Evolutionary conservation across 352 stramenopile genomes (phyloP).

Genomic region (Sclerospora graminicola): DNA sequence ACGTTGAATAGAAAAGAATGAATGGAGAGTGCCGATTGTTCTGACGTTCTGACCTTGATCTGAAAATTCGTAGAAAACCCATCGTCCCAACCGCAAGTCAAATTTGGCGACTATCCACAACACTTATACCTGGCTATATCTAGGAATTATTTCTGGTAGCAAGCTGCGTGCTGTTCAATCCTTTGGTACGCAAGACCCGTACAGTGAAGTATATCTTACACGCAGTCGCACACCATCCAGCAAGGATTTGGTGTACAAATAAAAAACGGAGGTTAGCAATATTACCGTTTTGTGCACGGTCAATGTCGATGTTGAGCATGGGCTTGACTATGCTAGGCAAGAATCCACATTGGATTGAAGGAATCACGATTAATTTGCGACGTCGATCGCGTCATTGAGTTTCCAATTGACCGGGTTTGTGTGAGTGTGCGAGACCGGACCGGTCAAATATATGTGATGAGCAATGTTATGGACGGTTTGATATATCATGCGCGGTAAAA

Average conservation of each 20-base stretch:
- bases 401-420: too few relatives aligned
- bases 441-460: too few relatives aligned
- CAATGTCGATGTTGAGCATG: not conserved
- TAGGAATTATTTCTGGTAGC: slow-evolving; percentile 50
- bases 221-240: slow-evolving; percentile 24
- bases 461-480: too few relatives aligned
- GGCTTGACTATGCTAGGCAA: slow-evolving; percentile 7
- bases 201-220: slow-evolving; percentile 61
- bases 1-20: slow-evolving; percentile 1
- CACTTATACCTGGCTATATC: slow-evolving; percentile 69
- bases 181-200: slow-evolving; percentile 67
- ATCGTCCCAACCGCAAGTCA: too few relatives aligned
- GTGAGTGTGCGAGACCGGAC: too few relatives aligned
- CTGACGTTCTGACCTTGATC: too few relatives aligned
- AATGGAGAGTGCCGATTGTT: not conserved
- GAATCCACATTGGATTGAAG: too few relatives aligned
- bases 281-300: not conserved
- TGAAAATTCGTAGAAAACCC: too few relatives aligned
- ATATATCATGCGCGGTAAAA: too few relatives aligned
- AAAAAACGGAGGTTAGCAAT: slow-evolving; percentile 46
- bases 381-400: too few relatives aligned
- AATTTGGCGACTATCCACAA: slow-evolving; percentile 63
- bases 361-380: too few relatives aligned
- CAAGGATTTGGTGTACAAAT: slow-evolving; percentile 58
- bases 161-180: slow-evolving; percentile 70